These are phyloP conservation scores for Breviolum minutum DNA, from an alignment of 73 alveolate species.

Conservation along the genomic window DNA sequence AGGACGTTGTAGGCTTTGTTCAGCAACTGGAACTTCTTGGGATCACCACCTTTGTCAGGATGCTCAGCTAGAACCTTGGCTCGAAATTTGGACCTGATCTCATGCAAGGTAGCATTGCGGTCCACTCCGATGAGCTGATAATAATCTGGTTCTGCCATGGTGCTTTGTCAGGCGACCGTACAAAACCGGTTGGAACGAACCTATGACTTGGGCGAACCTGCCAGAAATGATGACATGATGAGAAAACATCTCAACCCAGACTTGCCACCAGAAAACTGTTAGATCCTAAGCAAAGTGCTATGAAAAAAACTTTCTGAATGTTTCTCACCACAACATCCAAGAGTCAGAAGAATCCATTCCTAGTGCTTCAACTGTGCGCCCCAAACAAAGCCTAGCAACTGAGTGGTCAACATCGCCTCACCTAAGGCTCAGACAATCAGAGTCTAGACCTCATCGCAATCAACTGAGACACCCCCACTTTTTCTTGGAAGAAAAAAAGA, in stretches of 20 bases:
- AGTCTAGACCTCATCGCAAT: too few species aligned
- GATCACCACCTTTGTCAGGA: conserved; percentile 95
- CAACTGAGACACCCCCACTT: neutral
- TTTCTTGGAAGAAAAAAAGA: too few species aligned
- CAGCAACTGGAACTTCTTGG: conserved; percentile 94
- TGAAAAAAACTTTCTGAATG: neutral
- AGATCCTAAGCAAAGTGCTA: neutral
- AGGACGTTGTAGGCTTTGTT: conserved; percentile 94
- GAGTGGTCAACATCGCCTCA: too few species aligned
- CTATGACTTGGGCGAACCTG: neutral
- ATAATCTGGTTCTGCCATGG: conserved; percentile 84
- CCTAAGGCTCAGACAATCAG: too few species aligned
- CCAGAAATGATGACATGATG: too few species aligned
- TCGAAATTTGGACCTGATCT: conserved; percentile 92
- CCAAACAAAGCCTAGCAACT: neutral
- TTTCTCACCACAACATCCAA: neutral
- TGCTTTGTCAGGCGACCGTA: neutral
- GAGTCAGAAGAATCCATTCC: neutral
- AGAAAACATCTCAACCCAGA: neutral
- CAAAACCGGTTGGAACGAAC: neutral
- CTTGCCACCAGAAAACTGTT: neutral
- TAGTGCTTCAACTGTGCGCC: neutral
- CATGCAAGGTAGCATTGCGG: conserved; percentile 85
- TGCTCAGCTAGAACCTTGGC: conserved; percentile 92
- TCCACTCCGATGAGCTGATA: conserved; percentile 89